Conservation (phyloP, 768 basidiomycete species). For the Phanerochaete sordida region DNA sequence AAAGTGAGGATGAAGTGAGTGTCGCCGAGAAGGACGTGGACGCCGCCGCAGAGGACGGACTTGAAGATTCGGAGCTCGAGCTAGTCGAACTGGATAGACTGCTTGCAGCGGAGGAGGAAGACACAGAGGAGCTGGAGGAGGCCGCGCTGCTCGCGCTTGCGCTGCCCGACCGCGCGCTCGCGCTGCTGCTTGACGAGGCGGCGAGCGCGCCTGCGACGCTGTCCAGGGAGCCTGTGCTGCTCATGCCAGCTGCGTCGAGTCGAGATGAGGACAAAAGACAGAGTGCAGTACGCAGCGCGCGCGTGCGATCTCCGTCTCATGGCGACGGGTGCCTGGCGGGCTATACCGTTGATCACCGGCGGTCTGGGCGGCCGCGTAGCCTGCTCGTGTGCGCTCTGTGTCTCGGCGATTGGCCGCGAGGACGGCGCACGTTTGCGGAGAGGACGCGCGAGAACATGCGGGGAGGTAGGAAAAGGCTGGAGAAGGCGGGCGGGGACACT, state of each 20-base stretch:
- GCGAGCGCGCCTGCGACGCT: background rate
- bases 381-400: no score
- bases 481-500: no score
- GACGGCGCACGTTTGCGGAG: no score
- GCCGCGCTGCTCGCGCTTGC: background rate
- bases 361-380: no score
- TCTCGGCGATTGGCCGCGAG: no score
- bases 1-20: conserved; percentile 2
- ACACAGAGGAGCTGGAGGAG: background rate
- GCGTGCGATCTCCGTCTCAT: no score
- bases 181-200: background rate
- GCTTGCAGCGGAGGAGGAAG: background rate
- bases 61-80: background rate
- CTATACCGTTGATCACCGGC: no score
- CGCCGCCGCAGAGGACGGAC: background rate
- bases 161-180: background rate
- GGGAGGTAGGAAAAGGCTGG: no score
- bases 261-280: background rate
- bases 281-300: background rate
- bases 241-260: background rate
- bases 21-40: background rate
- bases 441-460: no score
- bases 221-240: background rate
- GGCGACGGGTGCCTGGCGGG: background rate
- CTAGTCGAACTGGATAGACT: background rate